These are phyloP conservation scores for Gigaspora rosea DNA, from an alignment of 192 early-diverging fungal species.

Conservation along the genomic window DNA sequence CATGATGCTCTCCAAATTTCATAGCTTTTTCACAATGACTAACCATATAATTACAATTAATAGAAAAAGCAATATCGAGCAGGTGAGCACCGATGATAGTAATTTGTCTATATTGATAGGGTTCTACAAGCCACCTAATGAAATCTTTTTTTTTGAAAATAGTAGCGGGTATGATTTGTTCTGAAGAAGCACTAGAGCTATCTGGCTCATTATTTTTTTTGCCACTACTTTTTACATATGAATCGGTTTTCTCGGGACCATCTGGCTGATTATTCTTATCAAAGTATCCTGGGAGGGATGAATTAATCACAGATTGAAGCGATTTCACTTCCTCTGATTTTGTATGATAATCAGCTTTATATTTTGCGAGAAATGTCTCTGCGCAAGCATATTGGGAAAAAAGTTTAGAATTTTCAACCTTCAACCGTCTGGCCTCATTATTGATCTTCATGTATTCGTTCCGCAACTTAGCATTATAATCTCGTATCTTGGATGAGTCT, in stretches of 20 bases:
- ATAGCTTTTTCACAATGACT: constrained; percentile 9
- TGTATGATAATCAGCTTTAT: background rate
- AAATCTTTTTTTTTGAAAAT: background rate
- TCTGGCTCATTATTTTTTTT: background rate
- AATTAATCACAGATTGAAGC: constrained; percentile 21
- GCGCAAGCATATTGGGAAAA: background rate
- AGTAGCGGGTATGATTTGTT: background rate
- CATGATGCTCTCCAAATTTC: background rate
- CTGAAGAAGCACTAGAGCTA: background rate
- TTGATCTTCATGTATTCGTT: background rate
- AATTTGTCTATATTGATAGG: background rate
- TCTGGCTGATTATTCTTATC: background rate
- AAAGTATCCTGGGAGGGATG: background rate
- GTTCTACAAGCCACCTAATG: background rate
- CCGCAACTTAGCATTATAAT: constrained; percentile 2
- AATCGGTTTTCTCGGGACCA: background rate
- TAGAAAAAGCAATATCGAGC: background rate
- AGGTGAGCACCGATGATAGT: background rate
- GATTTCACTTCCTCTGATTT: constrained; percentile 6
- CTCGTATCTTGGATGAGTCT: constrained; percentile 4
- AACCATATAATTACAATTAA: constrained; percentile 13
- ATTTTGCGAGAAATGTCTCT: background rate
- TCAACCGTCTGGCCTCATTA: background rate
- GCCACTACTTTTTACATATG: background rate
- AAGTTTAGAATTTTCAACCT: constrained; percentile 5